These are phyloP conservation scores for Didymella pinodella DNA, from an alignment of 2,329 filamentous ascomycete species.

Conservation along the genomic window DNA sequence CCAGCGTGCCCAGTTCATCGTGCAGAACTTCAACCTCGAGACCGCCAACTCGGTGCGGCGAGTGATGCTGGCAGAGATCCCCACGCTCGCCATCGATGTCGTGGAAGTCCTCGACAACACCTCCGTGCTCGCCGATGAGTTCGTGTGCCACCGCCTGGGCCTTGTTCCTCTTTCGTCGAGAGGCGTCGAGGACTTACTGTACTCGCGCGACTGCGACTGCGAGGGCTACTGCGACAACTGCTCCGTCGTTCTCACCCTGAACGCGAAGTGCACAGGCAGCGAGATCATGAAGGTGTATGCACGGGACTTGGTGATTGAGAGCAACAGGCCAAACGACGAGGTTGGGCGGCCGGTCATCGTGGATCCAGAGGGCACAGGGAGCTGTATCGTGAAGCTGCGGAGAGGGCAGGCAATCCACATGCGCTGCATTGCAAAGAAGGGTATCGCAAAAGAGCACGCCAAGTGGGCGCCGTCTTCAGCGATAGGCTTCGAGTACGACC, in stretches of 20 bases:
- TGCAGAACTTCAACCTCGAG: slow-evolving; percentile 86
- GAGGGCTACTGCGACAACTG: slow-evolving; percentile 94
- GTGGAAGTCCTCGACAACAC: slow-evolving; percentile 94
- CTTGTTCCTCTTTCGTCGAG: slow-evolving; percentile 87
- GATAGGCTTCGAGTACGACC: slow-evolving; percentile 97
- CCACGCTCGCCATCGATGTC: slow-evolving; percentile 91
- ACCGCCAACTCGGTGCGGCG: slow-evolving; percentile 94
- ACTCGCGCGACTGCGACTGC: slow-evolving; percentile 95
- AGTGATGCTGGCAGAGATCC: slow-evolving; percentile 90
- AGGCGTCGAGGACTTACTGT: slow-evolving; percentile 80
- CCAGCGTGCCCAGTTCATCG: slow-evolving; percentile 87
- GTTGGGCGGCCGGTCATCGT: slow-evolving; percentile 84
- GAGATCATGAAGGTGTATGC: slow-evolving; percentile 95
- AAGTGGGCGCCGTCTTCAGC: slow-evolving; percentile 96
- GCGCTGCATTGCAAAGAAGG: slow-evolving; percentile 95
- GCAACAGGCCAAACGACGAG: slow-evolving; percentile 73
- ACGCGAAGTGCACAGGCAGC: slow-evolving; percentile 84
- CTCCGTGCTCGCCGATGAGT: slow-evolving; percentile 95
- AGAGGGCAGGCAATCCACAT: slow-evolving; percentile 90
- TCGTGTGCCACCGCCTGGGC: slow-evolving; percentile 90
- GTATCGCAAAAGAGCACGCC: slow-evolving; percentile 97
- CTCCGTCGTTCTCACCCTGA: slow-evolving; percentile 82
- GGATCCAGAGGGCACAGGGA: slow-evolving; percentile 81
- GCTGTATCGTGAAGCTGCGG: slow-evolving; percentile 88
- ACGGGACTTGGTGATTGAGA: slow-evolving; percentile 79